Evolutionary conservation across 768 basidiomycete species (phyloP), one percentile per base, ranked within the genome.

Genomic region (Pisolithus albus): DNA sequence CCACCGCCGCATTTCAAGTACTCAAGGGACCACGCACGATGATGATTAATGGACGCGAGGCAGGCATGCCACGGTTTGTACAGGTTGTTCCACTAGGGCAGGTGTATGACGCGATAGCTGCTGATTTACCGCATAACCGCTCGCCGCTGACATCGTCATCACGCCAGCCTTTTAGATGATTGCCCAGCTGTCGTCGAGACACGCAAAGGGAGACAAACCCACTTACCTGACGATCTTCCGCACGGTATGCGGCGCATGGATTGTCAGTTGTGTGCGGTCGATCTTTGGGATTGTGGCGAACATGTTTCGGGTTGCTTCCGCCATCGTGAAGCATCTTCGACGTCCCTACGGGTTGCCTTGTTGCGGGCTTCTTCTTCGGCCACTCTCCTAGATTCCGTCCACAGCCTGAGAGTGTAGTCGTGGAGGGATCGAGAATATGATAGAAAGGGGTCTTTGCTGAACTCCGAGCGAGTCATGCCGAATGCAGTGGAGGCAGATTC

Each of bases 381-480:
- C 51, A 73, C 62, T 58, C 76, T 75, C 59, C 82, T 73, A 5
- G 83, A 82, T 61, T 86, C 81, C 47, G 79, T 78, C 83, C 84
- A 86, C 46, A 84, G 73, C 39, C 64, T 73, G 47, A 85, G 74
- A 26, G 85, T 86, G 54, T 84, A 86, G 51, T 83, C 74, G 62
- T 85, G 81, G 32, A 87, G 68, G 41, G 82, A 74, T 58, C 78
- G 81, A 16, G 85, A 79, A 60, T 87, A 87, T 34, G 72, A 71
- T 44, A 72, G 61, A 58, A 84, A 67, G 7, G 76, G 73, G 56
- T 69, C 61, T 23, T 55, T 58, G 53, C 34, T 21, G 36, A 45
- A 47, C 6, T 34, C 16, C 11, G 23, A 19, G 56, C 19, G 42
- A 50, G 38, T n/a, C 24, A 30, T 3, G 49, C 50, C 45, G 64